Percentiles rank a stretch among this genome's conserved stretches.
These are phyloP conservation scores for Auricularia sp. DNA, from an alignment of 768 basidiomycete species.

Conservation along the genomic window DNA sequence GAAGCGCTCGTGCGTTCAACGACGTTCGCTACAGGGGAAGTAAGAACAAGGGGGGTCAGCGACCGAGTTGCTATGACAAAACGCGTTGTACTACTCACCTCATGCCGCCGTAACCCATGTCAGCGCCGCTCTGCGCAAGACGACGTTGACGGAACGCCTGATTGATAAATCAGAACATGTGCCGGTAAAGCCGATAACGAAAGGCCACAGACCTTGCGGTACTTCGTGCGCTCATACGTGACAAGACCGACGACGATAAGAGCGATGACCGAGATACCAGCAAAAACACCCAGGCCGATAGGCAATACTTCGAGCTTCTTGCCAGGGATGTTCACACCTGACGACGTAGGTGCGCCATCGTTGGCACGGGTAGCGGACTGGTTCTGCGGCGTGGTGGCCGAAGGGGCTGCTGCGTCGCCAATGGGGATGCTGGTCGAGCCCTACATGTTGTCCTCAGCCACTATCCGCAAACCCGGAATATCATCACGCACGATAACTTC, in stretches of 20 bases:
- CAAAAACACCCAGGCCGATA: constrained; percentile 75
- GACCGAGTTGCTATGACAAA: not conserved
- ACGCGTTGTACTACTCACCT: constrained; percentile 20
- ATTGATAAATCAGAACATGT: not conserved
- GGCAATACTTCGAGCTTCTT: constrained; percentile 67
- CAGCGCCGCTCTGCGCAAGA: constrained; percentile 51
- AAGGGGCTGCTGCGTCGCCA: not conserved
- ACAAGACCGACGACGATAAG: constrained; percentile 75
- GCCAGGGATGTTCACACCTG: constrained; percentile 57
- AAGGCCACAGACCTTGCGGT: constrained; percentile 55
- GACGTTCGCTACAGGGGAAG: constrained; percentile 1
- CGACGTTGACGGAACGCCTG: constrained; percentile 69
- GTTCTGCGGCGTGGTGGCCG: constrained; percentile 25
- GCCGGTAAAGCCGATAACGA: not conserved
- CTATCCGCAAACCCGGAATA: too few relatives aligned
- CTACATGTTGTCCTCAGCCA: not conserved
- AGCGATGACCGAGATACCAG: constrained; percentile 76
- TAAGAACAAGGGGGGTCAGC: not conserved
- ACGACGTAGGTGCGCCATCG: constrained; percentile 19
- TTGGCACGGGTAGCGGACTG: constrained; percentile 24
- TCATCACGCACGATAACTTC: too few relatives aligned
- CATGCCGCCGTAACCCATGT: constrained; percentile 54
- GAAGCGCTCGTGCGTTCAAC: not conserved
- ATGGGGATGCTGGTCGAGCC: constrained; percentile 5
- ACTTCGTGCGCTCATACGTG: constrained; percentile 79